Evolutionary conservation across 176 grass and related monocot genomes (phyloP), one percentile per base, ranked within the genome.

Genomic region (Avena sativa): DNA sequence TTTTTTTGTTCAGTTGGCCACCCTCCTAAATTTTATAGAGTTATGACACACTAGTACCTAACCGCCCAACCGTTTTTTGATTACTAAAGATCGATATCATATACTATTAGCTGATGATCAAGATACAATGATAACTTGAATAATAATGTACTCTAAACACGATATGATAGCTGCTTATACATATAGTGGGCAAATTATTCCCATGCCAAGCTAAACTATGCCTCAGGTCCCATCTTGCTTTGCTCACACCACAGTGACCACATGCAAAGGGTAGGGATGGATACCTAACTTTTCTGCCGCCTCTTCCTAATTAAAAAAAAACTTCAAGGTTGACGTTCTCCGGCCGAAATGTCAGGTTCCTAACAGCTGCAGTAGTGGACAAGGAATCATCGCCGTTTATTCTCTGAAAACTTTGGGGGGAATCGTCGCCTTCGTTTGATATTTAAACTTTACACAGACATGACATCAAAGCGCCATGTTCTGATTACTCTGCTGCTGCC

Each of bases 241-340:
- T 81, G 50, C 40, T 81, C 62, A 79, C 58, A 70, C 62, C 51
- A 81, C 76, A 88, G 81, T 76, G 81, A 70, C 62, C 51, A 81
- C 76, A 88, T 85, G 81, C 75, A 68, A 76, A 82, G 61, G 61
- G 26, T 68, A 77, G 26, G 14, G 76, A 84, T 30, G 47, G 28
- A 26, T 74, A 58, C 58, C 63, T 9, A 53, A 43, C 16, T 17
- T 84, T 84, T 23, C 4, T 53, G 52, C 70, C 14, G 11, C 61
- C 20, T 60, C 69, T 16, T 77, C 20, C 6, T 16, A 34, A 34
- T 3, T 34, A 10, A 19, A 72, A 67, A 36, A 50, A 69, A 10
- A 38, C 30, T 51, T 5, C 40, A 64, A 47, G 86, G 84, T 91
- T 88, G 89, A 85, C 89, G 87, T 91, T 72, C 81, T 85, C 38